Evolutionary conservation across 2,329 filamentous ascomycete species (phyloP).

Genomic region (Penicillium sp.): DNA sequence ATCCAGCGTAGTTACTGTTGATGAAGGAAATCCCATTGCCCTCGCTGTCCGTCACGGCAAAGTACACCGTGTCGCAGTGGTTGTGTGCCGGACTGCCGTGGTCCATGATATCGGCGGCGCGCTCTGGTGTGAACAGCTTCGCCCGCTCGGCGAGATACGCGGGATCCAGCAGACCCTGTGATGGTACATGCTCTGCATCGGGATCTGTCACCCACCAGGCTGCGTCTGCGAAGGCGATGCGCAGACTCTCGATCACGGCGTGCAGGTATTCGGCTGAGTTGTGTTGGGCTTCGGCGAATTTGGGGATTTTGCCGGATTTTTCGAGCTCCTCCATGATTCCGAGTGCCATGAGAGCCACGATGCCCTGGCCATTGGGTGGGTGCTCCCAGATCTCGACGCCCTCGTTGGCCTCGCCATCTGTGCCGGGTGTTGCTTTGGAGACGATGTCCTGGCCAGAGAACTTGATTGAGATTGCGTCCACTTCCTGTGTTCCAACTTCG

Average conservation of each 20-base stretch:
- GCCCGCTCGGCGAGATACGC: conserved; percentile 71
- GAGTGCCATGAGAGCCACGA: conserved; percentile 89
- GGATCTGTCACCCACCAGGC: conserved; percentile 90
- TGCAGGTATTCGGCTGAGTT: conserved; percentile 82
- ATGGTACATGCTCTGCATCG: conserved; percentile 62
- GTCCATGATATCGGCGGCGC: conserved; percentile 53
- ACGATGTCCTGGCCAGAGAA: conserved; percentile 61
- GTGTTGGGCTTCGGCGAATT: conserved; percentile 66
- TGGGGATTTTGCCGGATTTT: conserved; percentile 68
- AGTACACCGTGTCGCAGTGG: conserved; percentile 92
- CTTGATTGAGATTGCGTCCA: conserved; percentile 78
- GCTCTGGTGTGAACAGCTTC: conserved; percentile 59
- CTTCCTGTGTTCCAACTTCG: conserved; percentile 70
- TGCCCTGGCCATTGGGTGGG: conserved; percentile 92
- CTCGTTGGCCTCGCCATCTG: conserved; percentile 37
- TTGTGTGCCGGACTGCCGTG: conserved; percentile 83
- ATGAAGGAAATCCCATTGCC: conserved; percentile 96
- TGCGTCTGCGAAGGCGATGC: conserved; percentile 86
- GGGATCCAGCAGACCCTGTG: conserved; percentile 66
- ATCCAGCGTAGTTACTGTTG: conserved; percentile 86
- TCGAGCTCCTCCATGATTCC: conserved; percentile 89
- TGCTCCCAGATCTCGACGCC: conserved; percentile 89
- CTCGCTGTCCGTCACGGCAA: conserved; percentile 73
- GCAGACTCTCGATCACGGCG: conserved; percentile 80
- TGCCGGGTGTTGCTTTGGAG: conserved; percentile 20